phyloP scores from a whole-genome alignment of 345 rosid species.

The Bruguiera sexangula region DNA sequence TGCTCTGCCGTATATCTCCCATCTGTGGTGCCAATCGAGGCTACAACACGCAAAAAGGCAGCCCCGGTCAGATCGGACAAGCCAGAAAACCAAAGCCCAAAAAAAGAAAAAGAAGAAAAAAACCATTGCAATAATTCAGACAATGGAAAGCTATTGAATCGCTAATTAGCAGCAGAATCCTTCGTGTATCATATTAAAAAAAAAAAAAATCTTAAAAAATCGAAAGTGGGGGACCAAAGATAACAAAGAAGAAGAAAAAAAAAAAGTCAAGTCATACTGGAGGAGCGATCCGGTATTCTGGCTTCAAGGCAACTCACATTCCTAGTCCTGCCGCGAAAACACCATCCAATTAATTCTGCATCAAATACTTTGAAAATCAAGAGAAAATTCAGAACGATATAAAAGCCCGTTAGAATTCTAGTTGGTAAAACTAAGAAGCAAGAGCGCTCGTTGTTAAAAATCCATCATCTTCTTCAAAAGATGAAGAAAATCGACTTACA shows the following conservation, averaged over 20 bases:
- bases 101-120: too few relatives aligned
- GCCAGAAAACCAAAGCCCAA: neutral
- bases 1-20: constrained; percentile 71
- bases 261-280: constrained; percentile 43
- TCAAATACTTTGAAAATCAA: neutral
- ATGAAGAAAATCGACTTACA: constrained; percentile 31
- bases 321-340: constrained; percentile 70
- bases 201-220: too few relatives aligned
- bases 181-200: too few relatives aligned
- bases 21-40: constrained; percentile 55
- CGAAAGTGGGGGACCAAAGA: neutral
- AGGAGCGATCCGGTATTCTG: constrained; percentile 77
- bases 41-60: constrained; percentile 36
- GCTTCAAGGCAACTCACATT: constrained; percentile 63
- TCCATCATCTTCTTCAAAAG: neutral
- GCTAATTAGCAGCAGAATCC: too few relatives aligned
- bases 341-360: neutral
- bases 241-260: neutral
- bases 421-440: neutral
- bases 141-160: too few relatives aligned
- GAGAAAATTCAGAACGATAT: neutral
- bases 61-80: neutral
- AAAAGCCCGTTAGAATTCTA: neutral
- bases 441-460: neutral
- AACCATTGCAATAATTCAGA: too few relatives aligned